Evolutionary conservation across 164 flowering plant species (phyloP), one percentile per base, ranked within the genome.

Genomic region (Cinnamomum micranthum): DNA sequence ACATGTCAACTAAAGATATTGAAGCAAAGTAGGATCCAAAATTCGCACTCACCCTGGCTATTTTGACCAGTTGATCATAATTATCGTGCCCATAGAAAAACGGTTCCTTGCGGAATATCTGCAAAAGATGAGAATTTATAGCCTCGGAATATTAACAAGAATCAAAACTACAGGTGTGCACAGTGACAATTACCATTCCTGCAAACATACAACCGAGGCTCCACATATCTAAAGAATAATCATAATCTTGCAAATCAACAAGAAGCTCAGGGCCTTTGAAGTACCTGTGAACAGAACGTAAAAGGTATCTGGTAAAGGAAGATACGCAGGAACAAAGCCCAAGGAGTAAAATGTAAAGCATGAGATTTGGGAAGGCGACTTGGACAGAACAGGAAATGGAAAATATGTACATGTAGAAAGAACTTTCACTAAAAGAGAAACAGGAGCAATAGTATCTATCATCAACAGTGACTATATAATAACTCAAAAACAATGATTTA

Each of bases 121-220:
- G 93, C 73, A 80, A 47, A 68, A 80, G 50, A 81, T 58, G 24
- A 58, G 59, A 15, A 55, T 41, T 28, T 55, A 72, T 24, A 51
- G 23, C 50, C 23, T 17, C 65, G 71, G 23, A 31, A 31, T 27
- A 31, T 28, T 33, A 70, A 14, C 3, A 12, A 47, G 58, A 41
- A 55, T 22, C 62, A 59, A 31, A 20, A 68, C 31, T 51, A 17
- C 20, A 33, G 50, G 65, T 51, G 2, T 17, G 69, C 10, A 50
- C 17, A 28, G 33, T 10, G 31, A 63, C 33, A 64, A 88, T 88
- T 80, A 93, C 99, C 98, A 96, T 96, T 81, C 97, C 99, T 75
- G 99, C 99, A 85, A 96, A 89, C 98, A 96, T 94, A 84, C 98
- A 94, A 72, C 98, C 99, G 75, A 96, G 97, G 81, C 99, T 96